Conservation (phyloP, 306 rosid species). For the Datisca glomerata region DNA sequence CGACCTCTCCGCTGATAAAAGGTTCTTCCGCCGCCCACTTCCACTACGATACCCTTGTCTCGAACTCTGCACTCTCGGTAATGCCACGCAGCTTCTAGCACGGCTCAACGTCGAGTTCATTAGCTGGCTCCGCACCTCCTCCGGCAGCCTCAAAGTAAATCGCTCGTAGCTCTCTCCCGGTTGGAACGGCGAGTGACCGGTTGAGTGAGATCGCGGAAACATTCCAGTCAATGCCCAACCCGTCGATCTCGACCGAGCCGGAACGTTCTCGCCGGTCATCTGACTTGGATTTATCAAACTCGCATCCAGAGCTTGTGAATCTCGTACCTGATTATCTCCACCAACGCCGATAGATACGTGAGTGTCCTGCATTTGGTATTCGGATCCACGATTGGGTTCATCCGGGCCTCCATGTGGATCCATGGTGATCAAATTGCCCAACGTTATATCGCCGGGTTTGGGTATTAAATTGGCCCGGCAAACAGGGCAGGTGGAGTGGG, state of each 20-base stretch:
- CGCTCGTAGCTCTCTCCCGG: constrained; percentile 46
- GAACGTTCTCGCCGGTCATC: constrained; percentile 12
- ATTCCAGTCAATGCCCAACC: constrained; percentile 20
- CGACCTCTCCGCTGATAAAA: no score
- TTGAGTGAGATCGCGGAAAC: constrained; percentile 45
- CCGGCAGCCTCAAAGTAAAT: constrained; percentile 64
- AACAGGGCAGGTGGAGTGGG: constrained; percentile 80
- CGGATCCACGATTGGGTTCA: constrained; percentile 8
- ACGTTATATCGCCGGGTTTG: constrained; percentile 28
- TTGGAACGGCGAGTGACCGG: constrained; percentile 47
- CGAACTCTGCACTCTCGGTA: constrained; percentile 41
- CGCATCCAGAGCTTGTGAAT: constrained; percentile 11
- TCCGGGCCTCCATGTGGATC: constrained; percentile 4
- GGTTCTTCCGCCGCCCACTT: no score
- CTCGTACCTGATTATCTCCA: constrained; percentile 4
- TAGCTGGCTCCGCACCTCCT: constrained; percentile 47
- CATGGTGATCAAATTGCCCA: not conserved
- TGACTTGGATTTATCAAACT: constrained; percentile 2
- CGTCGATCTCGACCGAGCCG: constrained; percentile 25
- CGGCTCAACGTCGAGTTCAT: constrained; percentile 33
- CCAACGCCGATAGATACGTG: constrained; percentile 8
- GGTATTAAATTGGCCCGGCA: constrained; percentile 61
- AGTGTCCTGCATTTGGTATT: not conserved
- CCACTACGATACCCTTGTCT: constrained; percentile 41
- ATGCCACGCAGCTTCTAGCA: constrained; percentile 23